These are phyloP conservation scores for Apiospora arundinis DNA, from an alignment of 2,329 filamentous ascomycete species.

Conservation along the genomic window DNA sequence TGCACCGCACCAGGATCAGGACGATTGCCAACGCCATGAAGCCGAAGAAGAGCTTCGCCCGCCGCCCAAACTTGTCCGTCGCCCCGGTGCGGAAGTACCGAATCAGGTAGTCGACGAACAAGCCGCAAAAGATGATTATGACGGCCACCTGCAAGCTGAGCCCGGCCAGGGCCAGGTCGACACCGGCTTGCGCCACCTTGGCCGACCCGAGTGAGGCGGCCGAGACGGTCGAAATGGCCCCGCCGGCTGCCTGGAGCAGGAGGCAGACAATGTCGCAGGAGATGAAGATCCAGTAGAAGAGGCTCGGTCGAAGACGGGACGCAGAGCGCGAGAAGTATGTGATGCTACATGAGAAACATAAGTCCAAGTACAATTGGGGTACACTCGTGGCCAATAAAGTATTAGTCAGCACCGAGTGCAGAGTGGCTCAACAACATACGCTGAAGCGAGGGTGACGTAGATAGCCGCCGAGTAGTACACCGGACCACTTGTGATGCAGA, in stretches of 20 bases:
- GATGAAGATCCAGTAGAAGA: conserved; percentile 42
- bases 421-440: conserved; percentile 36
- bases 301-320: conserved; percentile 33
- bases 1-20: conserved; percentile 48
- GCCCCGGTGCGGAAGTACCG: conserved; percentile 31
- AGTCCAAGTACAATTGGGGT: background rate
- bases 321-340: conserved; percentile 37
- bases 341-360: conserved; percentile 36
- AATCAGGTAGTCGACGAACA: conserved; percentile 52
- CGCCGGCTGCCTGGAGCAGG: conserved; percentile 51
- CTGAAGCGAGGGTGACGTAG: conserved; percentile 64
- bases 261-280: conserved; percentile 51
- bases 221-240: conserved; percentile 49
- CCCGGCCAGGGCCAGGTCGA: conserved; percentile 58
- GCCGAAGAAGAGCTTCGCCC: conserved; percentile 48
- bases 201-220: conserved; percentile 22
- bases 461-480: conserved; percentile 68
- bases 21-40: conserved; percentile 43
- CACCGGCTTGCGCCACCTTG: conserved; percentile 53
- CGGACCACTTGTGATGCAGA: conserved; percentile 62
- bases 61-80: background rate
- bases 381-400: conserved; percentile 34
- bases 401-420: conserved; percentile 22
- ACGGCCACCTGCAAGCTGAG: conserved; percentile 65
- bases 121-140: conserved; percentile 57